Evolutionary conservation across 2,329 filamentous ascomycete genomes (phyloP).

Genomic region (Aschersonia sp.): DNA sequence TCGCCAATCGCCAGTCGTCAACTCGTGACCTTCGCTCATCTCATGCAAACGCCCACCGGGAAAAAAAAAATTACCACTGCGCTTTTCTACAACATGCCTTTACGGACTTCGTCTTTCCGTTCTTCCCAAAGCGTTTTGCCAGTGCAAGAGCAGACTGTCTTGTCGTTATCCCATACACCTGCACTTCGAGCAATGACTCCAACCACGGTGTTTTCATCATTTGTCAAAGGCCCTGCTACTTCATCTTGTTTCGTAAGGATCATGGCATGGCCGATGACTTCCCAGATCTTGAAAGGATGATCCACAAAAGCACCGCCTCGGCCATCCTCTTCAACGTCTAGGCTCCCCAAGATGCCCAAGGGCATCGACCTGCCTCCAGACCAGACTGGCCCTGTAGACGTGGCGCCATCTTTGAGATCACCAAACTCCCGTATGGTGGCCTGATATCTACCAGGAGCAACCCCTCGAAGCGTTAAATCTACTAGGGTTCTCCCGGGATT

Average conservation of each 20-base stretch:
- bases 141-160: constrained; percentile 94
- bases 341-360: constrained; percentile 49
- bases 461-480: constrained; percentile 73
- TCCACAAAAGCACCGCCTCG: constrained; percentile 71
- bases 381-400: constrained; percentile 76
- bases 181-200: constrained; percentile 91
- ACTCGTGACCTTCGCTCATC: background rate
- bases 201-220: constrained; percentile 74
- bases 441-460: constrained; percentile 66
- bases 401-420: constrained; percentile 72
- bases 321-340: constrained; percentile 63
- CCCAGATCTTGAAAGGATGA: constrained; percentile 77
- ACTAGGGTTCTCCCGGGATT: constrained; percentile 63
- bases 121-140: constrained; percentile 99
- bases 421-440: constrained; percentile 77
- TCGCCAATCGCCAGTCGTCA: background rate
- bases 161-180: constrained; percentile 98
- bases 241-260: constrained; percentile 59
- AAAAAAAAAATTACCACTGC: background rate
- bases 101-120: constrained; percentile 72
- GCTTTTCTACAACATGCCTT: constrained; percentile 62
- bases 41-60: background rate
- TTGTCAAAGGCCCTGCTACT: constrained; percentile 37
- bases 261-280: constrained; percentile 87
- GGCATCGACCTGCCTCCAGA: constrained; percentile 32